Evolutionary conservation across 1,284 basidiomycete genomes (phyloP).

Genomic region (Rhodotorula sp.): DNA sequence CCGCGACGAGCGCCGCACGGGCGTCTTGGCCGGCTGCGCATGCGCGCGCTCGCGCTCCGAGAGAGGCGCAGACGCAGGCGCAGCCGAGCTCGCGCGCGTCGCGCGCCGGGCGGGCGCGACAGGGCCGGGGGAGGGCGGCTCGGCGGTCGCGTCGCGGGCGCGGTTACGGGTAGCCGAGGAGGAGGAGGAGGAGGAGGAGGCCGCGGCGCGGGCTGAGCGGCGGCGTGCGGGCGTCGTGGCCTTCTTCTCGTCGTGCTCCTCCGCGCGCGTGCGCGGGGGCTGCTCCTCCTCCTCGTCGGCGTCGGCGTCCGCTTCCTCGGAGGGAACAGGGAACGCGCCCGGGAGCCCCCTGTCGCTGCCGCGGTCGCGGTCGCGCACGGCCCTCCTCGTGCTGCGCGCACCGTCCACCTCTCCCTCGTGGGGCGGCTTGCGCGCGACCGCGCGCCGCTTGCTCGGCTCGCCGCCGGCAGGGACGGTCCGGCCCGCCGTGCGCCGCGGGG

Average conservation of each 20-base stretch:
- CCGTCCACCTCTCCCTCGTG: conserved; percentile 4
- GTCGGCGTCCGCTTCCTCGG: neutral
- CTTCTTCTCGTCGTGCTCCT: neutral
- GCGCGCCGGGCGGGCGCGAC: neutral
- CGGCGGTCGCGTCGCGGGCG: neutral
- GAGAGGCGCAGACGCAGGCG: neutral
- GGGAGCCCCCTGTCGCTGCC: too few species aligned
- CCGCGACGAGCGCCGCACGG: conserved; percentile 25
- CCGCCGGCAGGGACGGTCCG: neutral
- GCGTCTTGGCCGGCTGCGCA: neutral
- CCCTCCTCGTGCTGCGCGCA: neutral
- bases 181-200: neutral
- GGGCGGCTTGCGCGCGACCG: conserved; percentile 25
- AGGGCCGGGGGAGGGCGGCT: neutral
- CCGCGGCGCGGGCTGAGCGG: neutral
- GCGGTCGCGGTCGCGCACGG: conserved; percentile 4
- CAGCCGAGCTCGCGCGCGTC: conserved; percentile 11
- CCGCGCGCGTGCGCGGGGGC: neutral
- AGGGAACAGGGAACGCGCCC: conserved; percentile 27
- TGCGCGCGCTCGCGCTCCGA: too few species aligned
- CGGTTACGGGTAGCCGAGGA: too few species aligned
- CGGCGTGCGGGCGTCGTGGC: neutral
- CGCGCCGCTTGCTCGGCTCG: conserved; percentile 32
- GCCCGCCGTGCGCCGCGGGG: conserved; percentile 1
- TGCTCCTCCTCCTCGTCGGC: conserved; percentile 16